phyloP scores from a whole-genome alignment of 2,329 filamentous ascomycete genomes.

The Verticillium dahliae region DNA sequence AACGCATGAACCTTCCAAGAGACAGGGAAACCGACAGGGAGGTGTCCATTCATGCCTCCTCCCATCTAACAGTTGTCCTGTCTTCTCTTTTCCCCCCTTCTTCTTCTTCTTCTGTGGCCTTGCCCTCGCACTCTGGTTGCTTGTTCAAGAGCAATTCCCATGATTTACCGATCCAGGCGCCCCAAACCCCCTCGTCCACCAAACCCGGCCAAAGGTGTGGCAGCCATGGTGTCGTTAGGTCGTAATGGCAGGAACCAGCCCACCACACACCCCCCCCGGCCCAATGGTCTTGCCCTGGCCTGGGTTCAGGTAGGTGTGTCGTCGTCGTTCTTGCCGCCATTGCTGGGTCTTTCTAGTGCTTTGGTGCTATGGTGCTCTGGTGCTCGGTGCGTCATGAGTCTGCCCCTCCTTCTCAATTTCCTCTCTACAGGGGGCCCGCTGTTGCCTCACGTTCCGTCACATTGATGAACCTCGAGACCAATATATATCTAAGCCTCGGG shows the following conservation, averaged over 20 bases:
- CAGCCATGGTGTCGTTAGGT: not conserved
- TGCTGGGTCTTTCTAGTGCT: not conserved
- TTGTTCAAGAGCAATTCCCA: not conserved
- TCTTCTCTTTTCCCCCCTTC: too few relatives aligned
- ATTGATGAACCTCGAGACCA: not conserved
- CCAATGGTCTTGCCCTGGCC: not conserved
- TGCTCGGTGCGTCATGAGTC: slow-evolving; percentile 11
- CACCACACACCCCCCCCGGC: not conserved
- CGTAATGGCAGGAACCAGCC: not conserved
- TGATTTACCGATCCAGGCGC: not conserved
- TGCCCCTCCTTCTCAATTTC: slow-evolving; percentile 14
- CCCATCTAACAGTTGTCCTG: too few relatives aligned
- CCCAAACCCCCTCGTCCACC: not conserved
- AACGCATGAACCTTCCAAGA: not conserved
- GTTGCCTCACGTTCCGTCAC: not conserved
- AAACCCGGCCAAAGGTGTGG: not conserved
- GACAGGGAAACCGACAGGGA: not conserved
- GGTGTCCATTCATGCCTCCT: too few relatives aligned
- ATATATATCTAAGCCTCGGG: not conserved
- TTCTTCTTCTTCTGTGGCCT: too few relatives aligned
- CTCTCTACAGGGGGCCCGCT: slow-evolving; percentile 6
- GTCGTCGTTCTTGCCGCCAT: not conserved
- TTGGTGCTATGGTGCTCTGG: not conserved
- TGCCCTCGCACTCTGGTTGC: too few relatives aligned
- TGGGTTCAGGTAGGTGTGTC: not conserved